Evolutionary conservation across 2,329 filamentous ascomycete species (phyloP).

Genomic region (Cytospora mali): DNA sequence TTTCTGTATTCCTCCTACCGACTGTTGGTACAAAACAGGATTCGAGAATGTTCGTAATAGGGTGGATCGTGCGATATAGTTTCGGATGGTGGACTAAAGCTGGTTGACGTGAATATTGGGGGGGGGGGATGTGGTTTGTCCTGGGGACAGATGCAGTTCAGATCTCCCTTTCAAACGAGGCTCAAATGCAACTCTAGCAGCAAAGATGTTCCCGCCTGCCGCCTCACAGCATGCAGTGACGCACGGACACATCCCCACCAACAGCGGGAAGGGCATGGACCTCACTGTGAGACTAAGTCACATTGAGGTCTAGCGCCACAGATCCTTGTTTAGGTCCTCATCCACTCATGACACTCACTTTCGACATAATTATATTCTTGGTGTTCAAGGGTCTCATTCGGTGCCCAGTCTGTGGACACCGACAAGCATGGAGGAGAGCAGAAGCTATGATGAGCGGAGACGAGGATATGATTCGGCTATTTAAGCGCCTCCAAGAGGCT

Average conservation of each 20-base stretch:
- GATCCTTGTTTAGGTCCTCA: not conserved
- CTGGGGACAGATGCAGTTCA: conserved; percentile 17
- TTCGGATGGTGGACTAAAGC: conserved; percentile 1
- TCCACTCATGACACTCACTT: not conserved
- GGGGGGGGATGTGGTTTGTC: conserved; percentile 8
- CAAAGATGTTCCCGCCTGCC: conserved; percentile 26
- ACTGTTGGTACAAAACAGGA: not conserved
- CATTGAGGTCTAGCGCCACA: not conserved
- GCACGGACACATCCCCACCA: conserved; percentile 25
- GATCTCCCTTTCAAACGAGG: conserved; percentile 18
- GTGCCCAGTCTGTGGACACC: not conserved
- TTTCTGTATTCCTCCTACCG: conserved; percentile 2
- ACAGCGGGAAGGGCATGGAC: not conserved
- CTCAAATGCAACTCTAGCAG: conserved; percentile 20
- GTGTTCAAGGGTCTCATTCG: not conserved
- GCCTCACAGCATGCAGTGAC: conserved; percentile 24
- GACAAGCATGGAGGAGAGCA: not conserved
- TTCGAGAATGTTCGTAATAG: not conserved
- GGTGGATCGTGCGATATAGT: not conserved
- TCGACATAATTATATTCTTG: not conserved
- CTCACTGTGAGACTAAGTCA: not conserved
- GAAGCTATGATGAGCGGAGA: not conserved
- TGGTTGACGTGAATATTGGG: not conserved
- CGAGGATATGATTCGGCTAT: not conserved
- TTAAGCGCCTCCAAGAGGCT: conserved; percentile 39